Percentiles rank a stretch among this genome's conserved stretches.
These are phyloP conservation scores for Rhytidhysteron rufulum DNA, from an alignment of 2,329 filamentous ascomycete species.

Conservation along the genomic window DNA sequence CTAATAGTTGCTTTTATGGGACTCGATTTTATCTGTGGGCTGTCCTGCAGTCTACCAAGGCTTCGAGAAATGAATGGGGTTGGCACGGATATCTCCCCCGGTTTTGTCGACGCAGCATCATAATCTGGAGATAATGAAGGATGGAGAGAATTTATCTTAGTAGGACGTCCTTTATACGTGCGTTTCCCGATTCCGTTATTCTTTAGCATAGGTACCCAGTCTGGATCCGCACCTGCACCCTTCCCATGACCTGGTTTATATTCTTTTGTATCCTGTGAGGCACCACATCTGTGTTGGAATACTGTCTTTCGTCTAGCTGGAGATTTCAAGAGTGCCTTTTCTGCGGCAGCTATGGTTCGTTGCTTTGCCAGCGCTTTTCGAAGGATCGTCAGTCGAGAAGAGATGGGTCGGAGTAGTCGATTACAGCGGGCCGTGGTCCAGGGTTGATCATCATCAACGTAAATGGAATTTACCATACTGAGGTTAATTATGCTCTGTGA, in stretches of 20 bases:
- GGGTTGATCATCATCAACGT: constrained; percentile 27
- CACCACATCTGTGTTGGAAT: too few relatives aligned
- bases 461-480: constrained; percentile 2
- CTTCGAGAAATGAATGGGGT: constrained; percentile 33
- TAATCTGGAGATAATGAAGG: constrained; percentile 2
- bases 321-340: not conserved
- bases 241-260: constrained; percentile 31
- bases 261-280: constrained; percentile 16
- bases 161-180: constrained; percentile 28
- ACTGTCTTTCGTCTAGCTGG: too few relatives aligned
- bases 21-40: constrained; percentile 25
- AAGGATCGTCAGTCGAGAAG: constrained; percentile 38
- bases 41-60: constrained; percentile 21
- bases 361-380: constrained; percentile 28
- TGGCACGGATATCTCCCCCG: constrained; percentile 29
- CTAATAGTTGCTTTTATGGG: constrained; percentile 17
- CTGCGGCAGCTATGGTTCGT: constrained; percentile 5
- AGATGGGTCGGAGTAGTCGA: constrained; percentile 39
- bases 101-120: constrained; percentile 10
- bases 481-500: not conserved
- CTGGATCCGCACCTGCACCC: constrained; percentile 26
- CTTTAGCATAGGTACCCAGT: constrained; percentile 31
- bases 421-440: constrained; percentile 44
- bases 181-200: constrained; percentile 18
- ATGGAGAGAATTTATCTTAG: constrained; percentile 9